phyloP scores from a whole-genome alignment of 2,329 filamentous ascomycete species.

The Calonectria henricotiae region DNA sequence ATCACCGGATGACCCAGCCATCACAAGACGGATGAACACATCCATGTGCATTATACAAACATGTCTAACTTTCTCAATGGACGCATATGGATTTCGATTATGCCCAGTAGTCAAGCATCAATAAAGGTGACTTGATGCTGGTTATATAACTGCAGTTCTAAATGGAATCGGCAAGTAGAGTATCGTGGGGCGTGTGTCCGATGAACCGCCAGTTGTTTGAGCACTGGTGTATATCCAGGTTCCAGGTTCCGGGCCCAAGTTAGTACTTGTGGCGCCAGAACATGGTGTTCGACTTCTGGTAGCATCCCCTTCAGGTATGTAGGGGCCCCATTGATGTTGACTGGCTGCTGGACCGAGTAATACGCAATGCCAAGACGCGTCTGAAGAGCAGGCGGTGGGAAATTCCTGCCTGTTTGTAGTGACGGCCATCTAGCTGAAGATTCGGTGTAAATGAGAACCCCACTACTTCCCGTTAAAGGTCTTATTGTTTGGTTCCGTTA shows the following conservation, averaged over 20 bases:
- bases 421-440: conserved; percentile 38
- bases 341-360: conserved; percentile 33
- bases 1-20: conserved; percentile 19
- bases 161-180: conserved; percentile 31
- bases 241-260: conserved; percentile 33
- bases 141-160: conserved; percentile 33
- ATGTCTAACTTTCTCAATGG: background rate
- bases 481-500: conserved; percentile 42
- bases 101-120: conserved; percentile 2
- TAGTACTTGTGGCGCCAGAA: conserved; percentile 27
- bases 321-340: conserved; percentile 12
- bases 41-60: conserved; percentile 27
- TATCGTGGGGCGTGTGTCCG: conserved; percentile 39
- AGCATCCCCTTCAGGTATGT: conserved; percentile 20
- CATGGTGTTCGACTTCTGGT: conserved; percentile 20
- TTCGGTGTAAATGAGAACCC: conserved; percentile 34
- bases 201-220: conserved; percentile 47
- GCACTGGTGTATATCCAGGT: conserved; percentile 30
- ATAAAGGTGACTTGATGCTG: background rate
- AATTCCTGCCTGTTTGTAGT: conserved; percentile 26
- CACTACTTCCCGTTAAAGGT: conserved; percentile 33
- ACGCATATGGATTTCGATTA: background rate
- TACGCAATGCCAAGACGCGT: conserved; percentile 31
- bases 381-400: conserved; percentile 45
- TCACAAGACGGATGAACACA: conserved; percentile 19